Conservation (phyloP, 495 filamentous ascomycete species). For the Talaromyces wortmannii region DNA sequence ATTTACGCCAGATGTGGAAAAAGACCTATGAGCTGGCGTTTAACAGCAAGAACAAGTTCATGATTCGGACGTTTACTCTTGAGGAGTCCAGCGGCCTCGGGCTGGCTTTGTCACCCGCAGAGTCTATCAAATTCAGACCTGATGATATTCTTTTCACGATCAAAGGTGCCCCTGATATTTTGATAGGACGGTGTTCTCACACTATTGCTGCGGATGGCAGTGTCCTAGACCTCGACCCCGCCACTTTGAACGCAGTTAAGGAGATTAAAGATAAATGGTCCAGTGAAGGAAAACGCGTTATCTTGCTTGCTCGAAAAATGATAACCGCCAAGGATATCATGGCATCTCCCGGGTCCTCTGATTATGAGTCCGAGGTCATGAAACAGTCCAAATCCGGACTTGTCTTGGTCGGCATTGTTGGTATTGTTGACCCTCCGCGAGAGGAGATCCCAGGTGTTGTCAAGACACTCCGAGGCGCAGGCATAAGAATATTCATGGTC, state of each 20-base stretch:
- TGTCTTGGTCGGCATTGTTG: constrained; percentile 42
- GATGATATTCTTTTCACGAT: constrained; percentile 24
- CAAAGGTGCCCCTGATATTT: constrained; percentile 47
- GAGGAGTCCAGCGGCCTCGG: background rate
- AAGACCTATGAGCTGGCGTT: constrained; percentile 63
- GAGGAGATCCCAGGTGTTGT: constrained; percentile 48
- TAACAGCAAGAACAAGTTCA: constrained; percentile 73
- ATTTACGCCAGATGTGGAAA: constrained; percentile 35
- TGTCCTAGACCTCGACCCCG: constrained; percentile 24
- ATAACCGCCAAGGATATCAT: constrained; percentile 10
- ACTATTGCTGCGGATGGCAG: constrained; percentile 22
- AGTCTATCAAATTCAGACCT: constrained; percentile 1
- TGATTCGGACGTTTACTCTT: constrained; percentile 13
- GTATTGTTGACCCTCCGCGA: constrained; percentile 57
- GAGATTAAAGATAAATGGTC: constrained; percentile 34
- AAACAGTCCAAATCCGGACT: constrained; percentile 28
- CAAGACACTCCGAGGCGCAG: constrained; percentile 47
- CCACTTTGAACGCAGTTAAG: constrained; percentile 24
- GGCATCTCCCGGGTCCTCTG: constrained; percentile 21
- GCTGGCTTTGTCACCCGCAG: constrained; percentile 2
- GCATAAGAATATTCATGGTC: constrained; percentile 55
- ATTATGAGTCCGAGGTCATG: constrained; percentile 38
- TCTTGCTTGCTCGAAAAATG: constrained; percentile 36
- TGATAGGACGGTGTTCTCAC: constrained; percentile 35
- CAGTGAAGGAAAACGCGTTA: constrained; percentile 42